These are phyloP conservation scores for Apium graveolens DNA, from an alignment of 129 eudicot species.

Conservation along the genomic window DNA sequence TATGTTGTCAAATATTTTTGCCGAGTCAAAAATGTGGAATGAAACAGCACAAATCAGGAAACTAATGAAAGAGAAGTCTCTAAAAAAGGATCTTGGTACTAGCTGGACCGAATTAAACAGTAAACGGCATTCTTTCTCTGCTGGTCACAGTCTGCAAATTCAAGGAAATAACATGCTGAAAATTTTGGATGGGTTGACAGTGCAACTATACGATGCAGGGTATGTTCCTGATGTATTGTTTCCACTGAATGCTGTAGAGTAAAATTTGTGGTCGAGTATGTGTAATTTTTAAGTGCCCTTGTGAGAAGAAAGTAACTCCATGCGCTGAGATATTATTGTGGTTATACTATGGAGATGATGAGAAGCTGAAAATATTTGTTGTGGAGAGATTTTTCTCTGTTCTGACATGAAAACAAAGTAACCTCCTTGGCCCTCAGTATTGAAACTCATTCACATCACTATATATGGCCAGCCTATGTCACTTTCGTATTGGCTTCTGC, in stretches of 20 bases:
- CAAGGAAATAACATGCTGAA: constrained; percentile 17
- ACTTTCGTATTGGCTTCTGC: no score
- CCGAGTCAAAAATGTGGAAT: constrained; percentile 48
- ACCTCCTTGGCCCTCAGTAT: background rate
- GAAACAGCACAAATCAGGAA: constrained; percentile 48
- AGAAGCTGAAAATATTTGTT: background rate
- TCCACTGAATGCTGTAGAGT: constrained; percentile 8
- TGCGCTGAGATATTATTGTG: background rate
- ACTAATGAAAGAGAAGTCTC: constrained; percentile 42
- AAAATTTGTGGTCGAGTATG: background rate
- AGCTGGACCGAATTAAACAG: constrained; percentile 57
- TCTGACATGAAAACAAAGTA: background rate
- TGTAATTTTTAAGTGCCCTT: background rate
- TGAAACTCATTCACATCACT: background rate
- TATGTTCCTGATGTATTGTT: constrained; percentile 30
- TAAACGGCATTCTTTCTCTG: constrained; percentile 36
- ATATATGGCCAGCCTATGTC: background rate
- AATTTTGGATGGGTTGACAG: constrained; percentile 36
- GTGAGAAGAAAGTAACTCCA: background rate
- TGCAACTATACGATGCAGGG: constrained; percentile 44
- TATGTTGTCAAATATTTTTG: constrained; percentile 66
- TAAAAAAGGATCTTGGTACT: constrained; percentile 58
- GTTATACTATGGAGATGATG: background rate
- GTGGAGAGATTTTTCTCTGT: background rate
- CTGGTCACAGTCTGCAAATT: constrained; percentile 19